phyloP scores from a whole-genome alignment of 805 yeast species.

The Pichia cephalocereana region DNA sequence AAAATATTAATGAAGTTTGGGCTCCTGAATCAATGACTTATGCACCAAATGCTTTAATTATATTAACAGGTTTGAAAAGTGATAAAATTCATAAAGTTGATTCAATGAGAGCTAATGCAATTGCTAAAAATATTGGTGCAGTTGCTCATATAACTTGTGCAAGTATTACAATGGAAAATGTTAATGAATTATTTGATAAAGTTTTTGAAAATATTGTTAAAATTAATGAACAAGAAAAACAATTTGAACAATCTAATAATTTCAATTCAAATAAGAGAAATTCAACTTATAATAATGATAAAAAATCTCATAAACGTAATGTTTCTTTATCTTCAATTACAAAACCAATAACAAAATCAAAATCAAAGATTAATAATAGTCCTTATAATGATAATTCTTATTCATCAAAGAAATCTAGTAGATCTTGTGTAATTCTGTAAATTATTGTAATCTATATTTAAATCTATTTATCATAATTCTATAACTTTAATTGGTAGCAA shows the following conservation, averaged over 20 bases:
- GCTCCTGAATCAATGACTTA: conserved; percentile 77
- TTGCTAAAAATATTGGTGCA: conserved; percentile 47
- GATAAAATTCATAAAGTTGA: conserved; percentile 43
- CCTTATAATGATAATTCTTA: neutral
- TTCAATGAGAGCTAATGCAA: conserved; percentile 17
- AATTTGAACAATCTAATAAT: neutral
- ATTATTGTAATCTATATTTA: conserved; percentile 5
- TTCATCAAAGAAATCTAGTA: neutral
- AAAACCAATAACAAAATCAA: neutral
- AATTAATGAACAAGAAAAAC: too few relatives aligned
- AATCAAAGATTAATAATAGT: neutral
- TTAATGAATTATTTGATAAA: conserved; percentile 55
- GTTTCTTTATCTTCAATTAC: neutral
- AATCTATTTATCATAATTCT: too few relatives aligned
- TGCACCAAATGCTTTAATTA: conserved; percentile 70
- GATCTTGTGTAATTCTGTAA: too few relatives aligned
- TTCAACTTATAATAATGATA: too few relatives aligned
- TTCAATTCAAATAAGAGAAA: too few relatives aligned
- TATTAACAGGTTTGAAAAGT: conserved; percentile 75
- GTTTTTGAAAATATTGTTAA: conserved; percentile 19
- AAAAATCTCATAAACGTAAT: neutral
- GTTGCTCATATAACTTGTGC: conserved; percentile 71
- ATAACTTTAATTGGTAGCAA: too few relatives aligned
- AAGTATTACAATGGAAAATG: conserved; percentile 59
- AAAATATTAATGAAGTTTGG: conserved; percentile 76